Evolutionary conservation across 768 basidiomycete genomes (phyloP), one percentile per base, ranked within the genome.

Genomic region (Sistotremastrum suecicum): DNA sequence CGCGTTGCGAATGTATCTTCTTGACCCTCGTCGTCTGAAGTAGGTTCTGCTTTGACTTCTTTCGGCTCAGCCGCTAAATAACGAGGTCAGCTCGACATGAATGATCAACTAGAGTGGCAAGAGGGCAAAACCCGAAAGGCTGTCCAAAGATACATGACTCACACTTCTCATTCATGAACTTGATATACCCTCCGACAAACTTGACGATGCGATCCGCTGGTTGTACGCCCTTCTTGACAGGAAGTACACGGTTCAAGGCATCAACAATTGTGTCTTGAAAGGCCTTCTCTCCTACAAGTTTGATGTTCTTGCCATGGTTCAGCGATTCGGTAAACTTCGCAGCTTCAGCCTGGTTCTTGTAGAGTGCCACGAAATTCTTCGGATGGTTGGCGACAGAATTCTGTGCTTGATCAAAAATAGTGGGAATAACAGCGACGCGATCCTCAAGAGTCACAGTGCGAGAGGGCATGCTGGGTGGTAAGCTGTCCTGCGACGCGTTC

Each of bases 381-480:
- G 81, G 78, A 61, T 97, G 91, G 59, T 87, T 90, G 6, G 84
- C 78, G 9, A 69, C 61, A 0, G 81, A 76, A 5, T 58, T 64
- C 58, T 91, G 87, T 0, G 70, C 83, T 62, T 94, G 84, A 31
- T 83, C 76, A 50, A 92, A 86, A 39, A 90, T 84, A 34, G 71
- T 75, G 12, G 75, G 72, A 12, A 85, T 54, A 9, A 58, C 55
- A 2, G 53, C 49, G 7, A 58, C 41, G 37, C 63, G 53, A 30
- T 35, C 1, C 10, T 43, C 50, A 31, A 35, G 7, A 31, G 43
- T 12, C 6, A 41, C n/a, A 11, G 48, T 34, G 20, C 31, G 42
- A 36, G 42, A 34, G 32, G 50, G 50, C 50, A 51, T 51, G 5
- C 28, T 42, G 5, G 31, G 28, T 12, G 41, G 20, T 20, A 20